Base-by-base conservation (phyloP, 2,329 filamentous ascomycete species). In the Thielaviopsis euricoi region DNA sequence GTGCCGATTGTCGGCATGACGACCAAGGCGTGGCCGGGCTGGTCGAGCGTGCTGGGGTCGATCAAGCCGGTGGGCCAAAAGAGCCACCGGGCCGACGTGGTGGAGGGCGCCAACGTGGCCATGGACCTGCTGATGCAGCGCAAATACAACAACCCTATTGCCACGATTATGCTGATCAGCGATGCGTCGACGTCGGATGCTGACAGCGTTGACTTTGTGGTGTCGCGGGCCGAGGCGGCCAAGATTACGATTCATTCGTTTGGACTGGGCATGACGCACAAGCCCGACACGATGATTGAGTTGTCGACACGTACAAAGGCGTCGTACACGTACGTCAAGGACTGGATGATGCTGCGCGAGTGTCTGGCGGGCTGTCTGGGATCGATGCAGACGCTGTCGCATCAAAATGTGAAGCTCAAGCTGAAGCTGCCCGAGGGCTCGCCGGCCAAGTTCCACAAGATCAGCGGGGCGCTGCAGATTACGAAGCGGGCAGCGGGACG, bases 261-360 rank as follows among this genome's bases (percentile, higher is more conserved):
- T 65, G 93, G 93, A 37, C 79, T 98, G 19, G 93, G 93, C 55
- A 83, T 96, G 75, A 97, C 91, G 0, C 93, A 98, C 71, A 97
- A 97, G 71, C 93, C 93, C 5, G 93, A 98, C 67, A 96, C 90
- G 0, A 95, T 98, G 89, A 95, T 98, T 62, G 91, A 97, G 71
- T 75, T 98, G 13, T 97, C 93, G 0, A 93, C 87, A 6, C 81
- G 89, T 61, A 98, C 93, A 3, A 98, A 97, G 73, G 93, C 90
- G 4, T 94, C 89, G 1, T 98, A 97, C 67, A 94, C 89, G 1
- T 98, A 97, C 66, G 90, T 98, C 64, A 98, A 97, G 72, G 93
- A 98, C 70, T 98, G 93, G 93, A 97, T 97, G 91, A 98, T 97
- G 91, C 79, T 98, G 40, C 85, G 93, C 26, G 93, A 98, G 70